Base-by-base conservation (phyloP, 495 filamentous ascomycete genomes). In the Viridothelium virens region DNA sequence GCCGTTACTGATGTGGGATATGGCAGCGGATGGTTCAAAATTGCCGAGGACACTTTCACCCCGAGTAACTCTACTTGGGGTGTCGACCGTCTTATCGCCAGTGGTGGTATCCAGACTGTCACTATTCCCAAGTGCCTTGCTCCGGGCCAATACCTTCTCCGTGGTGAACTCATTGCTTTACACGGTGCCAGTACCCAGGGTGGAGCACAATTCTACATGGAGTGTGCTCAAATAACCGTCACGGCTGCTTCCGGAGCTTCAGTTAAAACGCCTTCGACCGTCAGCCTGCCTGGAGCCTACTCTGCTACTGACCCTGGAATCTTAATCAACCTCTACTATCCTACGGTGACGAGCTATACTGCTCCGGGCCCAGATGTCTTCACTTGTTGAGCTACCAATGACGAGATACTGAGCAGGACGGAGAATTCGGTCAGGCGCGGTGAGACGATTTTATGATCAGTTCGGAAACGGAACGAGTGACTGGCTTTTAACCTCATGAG, bases 201-300 rank as follows among this genome's bases (percentile, higher is more conserved):
- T 38, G 82, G 82, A 38, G 82, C 82, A 33, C 82, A 85, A 74
- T 78, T 83, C 73, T 84, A 85, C 68, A 80, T 81, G 63, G 74
- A 72, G 61, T 85, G 81, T 72, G 74, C 82, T 5, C 82, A 84
- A 73, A 70, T 84, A 67, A 77, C 76, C 62, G 79, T 84, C 75
- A 59, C 53, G 33, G 53, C 53, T 59, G 53, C 53, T 59, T 33
- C 53, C 3, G 53, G 53, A 34, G 53, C 53, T 59, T 34, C 31
- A 10, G 53, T 18, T 7, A 36, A 59, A 14, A 68, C 65, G 11
- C 74, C 80, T 39, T 48, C 72, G 16, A 79, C 79, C 1, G 71
- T 76, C 65, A 76, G 71, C 65, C 76, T 82, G 68, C 80, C 80
- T 1, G 80, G 80, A 16, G 74, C 78, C 65, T 82, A 82, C 68